A percentile compares a stretch with the other conserved stretches of the same genome.
Conservation (phyloP, 2,329 filamentous ascomycete genomes). For the Diaporthe ilicicola region DNA sequence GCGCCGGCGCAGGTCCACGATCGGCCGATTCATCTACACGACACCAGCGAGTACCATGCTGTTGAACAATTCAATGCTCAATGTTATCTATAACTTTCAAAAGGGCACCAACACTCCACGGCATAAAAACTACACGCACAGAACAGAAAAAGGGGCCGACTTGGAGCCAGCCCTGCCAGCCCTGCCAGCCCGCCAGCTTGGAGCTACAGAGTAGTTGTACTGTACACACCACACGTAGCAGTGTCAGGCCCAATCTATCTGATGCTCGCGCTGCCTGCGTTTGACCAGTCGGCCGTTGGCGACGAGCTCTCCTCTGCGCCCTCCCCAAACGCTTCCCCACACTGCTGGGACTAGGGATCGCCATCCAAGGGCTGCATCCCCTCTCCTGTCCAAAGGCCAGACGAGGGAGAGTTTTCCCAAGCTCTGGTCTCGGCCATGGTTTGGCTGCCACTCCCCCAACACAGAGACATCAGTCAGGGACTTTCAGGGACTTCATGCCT, state of each 20-base stretch:
- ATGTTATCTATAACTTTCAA: too few relatives aligned
- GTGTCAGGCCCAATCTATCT: constrained; percentile 16
- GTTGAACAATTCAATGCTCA: too few relatives aligned
- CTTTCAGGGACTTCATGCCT: constrained; percentile 17
- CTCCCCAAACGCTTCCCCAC: not conserved
- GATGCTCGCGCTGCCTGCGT: constrained; percentile 10
- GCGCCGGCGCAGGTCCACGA: not conserved
- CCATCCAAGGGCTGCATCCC: not conserved
- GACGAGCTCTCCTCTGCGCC: constrained; percentile 2
- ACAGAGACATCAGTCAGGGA: too few relatives aligned
- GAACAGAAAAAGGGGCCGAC: not conserved
- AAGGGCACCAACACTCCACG: too few relatives aligned
- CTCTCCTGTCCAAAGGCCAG: too few relatives aligned
- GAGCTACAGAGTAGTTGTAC: too few relatives aligned
- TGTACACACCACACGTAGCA: not conserved
- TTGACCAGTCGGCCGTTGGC: constrained; percentile 11
- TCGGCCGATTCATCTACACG: not conserved
- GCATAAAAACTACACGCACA: too few relatives aligned
- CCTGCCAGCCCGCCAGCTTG: not conserved
- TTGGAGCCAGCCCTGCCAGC: not conserved
- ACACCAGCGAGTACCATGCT: not conserved
- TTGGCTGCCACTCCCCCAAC: not conserved
- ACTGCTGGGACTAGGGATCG: constrained; percentile 6
- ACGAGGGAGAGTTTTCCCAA: too few relatives aligned
- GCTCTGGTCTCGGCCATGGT: too few relatives aligned